These are phyloP conservation scores for Metarhizium humberi DNA, from an alignment of 2,329 filamentous ascomycete species.

Conservation along the genomic window DNA sequence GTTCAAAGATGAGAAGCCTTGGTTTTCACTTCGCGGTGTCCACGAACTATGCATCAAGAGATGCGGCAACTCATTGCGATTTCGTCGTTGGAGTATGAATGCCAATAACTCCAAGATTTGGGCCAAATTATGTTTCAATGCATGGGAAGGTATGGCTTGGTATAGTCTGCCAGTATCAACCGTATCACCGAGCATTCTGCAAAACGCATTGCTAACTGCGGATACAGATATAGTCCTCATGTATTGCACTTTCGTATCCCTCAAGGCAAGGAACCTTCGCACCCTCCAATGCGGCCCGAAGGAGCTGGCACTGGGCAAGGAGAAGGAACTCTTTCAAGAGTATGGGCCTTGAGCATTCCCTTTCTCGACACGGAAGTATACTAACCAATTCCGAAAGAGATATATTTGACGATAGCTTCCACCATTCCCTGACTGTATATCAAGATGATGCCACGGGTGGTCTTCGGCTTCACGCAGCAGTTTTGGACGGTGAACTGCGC, in stretches of 20 bases:
- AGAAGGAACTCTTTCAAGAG: slow-evolving; percentile 47
- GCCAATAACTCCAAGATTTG: slow-evolving; percentile 38
- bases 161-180: not conserved
- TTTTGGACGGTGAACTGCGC: slow-evolving; percentile 43
- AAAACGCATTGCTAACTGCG: not conserved
- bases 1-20: slow-evolving; percentile 27
- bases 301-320: slow-evolving; percentile 38
- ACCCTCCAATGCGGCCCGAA: slow-evolving; percentile 33
- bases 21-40: slow-evolving; percentile 41
- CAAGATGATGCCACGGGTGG: slow-evolving; percentile 38
- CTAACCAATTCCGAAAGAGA: slow-evolving; percentile 25
- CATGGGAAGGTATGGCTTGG: slow-evolving; percentile 44
- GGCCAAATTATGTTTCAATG: slow-evolving; percentile 46
- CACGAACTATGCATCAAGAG: slow-evolving; percentile 46
- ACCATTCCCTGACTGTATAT: slow-evolving; percentile 45
- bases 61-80: slow-evolving; percentile 36
- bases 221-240: slow-evolving; percentile 47
- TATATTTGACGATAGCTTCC: slow-evolving; percentile 46
- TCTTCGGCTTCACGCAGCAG: slow-evolving; percentile 45
- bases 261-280: slow-evolving; percentile 41
- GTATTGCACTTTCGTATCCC: slow-evolving; percentile 46
- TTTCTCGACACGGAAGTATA: not conserved
- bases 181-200: not conserved
- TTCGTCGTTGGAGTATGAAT: slow-evolving; percentile 41
- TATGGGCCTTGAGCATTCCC: slow-evolving; percentile 21